Evolutionary conservation across 495 filamentous ascomycete species (phyloP).

Genomic region (Sordaria brevicollis): DNA sequence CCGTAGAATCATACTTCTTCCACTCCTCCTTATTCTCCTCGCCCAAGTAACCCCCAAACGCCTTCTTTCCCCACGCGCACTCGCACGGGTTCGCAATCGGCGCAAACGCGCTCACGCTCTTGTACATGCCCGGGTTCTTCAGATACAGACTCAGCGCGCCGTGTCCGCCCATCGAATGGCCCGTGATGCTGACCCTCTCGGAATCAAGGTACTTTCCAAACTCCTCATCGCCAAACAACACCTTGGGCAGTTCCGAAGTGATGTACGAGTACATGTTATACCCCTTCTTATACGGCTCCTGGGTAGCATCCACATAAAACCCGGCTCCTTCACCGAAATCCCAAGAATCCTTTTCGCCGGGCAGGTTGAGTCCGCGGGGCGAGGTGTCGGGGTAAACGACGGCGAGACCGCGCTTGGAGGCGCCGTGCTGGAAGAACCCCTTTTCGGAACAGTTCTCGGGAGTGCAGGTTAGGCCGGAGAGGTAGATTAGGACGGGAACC

Average conservation of each 20-base stretch:
- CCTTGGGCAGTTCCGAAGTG: conserved; percentile 64
- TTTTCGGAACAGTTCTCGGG: conserved; percentile 95
- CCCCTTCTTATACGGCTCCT: conserved; percentile 54
- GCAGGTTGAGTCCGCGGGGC: conserved; percentile 68
- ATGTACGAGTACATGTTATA: conserved; percentile 96
- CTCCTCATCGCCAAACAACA: conserved; percentile 45
- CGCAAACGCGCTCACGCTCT: conserved; percentile 79
- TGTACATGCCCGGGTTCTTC: conserved; percentile 81
- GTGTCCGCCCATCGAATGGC: conserved; percentile 95
- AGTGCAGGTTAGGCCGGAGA: conserved; percentile 90
- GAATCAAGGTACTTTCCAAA: conserved; percentile 57
- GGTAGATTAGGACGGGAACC: conserved; percentile 83
- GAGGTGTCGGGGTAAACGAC: conserved; percentile 92
- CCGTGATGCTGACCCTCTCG: conserved; percentile 65
- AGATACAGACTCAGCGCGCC: conserved; percentile 87
- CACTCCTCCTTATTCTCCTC: conserved; percentile 58
- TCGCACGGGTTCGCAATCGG: conserved; percentile 81
- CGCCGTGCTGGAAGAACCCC: conserved; percentile 83
- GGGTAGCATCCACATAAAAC: conserved; percentile 90
- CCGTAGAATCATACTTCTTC: conserved; percentile 87
- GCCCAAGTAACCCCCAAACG: conserved; percentile 79
- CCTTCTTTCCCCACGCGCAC: conserved; percentile 93
- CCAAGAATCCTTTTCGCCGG: conserved; percentile 72
- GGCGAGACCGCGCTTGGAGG: conserved; percentile 71
- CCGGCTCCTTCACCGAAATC: conserved; percentile 88